phyloP scores from a whole-genome alignment of 306 rosid species.

The Prunus mira region DNA sequence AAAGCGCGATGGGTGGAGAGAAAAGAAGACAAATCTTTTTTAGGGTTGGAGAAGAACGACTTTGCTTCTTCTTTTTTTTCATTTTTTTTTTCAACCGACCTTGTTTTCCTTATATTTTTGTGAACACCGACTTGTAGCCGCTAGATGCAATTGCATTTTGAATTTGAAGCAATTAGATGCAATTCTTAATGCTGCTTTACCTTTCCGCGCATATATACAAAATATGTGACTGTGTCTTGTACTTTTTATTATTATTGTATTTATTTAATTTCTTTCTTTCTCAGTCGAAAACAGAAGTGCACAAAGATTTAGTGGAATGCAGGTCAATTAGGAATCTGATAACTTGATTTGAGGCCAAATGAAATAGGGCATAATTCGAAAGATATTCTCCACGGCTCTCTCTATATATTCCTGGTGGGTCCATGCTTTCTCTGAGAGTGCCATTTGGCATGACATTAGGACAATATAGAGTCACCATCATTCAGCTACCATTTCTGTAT shows the following conservation, averaged over 20 bases:
- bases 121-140: no score
- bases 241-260: not conserved
- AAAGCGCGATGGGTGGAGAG: no score
- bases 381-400: not conserved
- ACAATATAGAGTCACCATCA: conserved; percentile 6
- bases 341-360: not conserved
- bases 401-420: not conserved
- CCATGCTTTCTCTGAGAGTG: not conserved
- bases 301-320: conserved; percentile 1
- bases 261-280: not conserved
- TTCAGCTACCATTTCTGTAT: not conserved
- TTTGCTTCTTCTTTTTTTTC: no score
- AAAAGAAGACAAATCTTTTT: no score
- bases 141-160: no score
- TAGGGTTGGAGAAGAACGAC: no score
- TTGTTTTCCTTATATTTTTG: no score
- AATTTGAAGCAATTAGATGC: no score
- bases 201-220: not conserved
- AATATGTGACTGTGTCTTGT: not conserved
- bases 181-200: no score
- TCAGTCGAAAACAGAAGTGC: not conserved
- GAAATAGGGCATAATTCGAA: not conserved
- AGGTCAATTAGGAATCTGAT: not conserved
- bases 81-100: no score
- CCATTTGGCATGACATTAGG: conserved; percentile 10